Conservation (phyloP, 768 basidiomycete species). For the Leccinum sublutescens region DNA sequence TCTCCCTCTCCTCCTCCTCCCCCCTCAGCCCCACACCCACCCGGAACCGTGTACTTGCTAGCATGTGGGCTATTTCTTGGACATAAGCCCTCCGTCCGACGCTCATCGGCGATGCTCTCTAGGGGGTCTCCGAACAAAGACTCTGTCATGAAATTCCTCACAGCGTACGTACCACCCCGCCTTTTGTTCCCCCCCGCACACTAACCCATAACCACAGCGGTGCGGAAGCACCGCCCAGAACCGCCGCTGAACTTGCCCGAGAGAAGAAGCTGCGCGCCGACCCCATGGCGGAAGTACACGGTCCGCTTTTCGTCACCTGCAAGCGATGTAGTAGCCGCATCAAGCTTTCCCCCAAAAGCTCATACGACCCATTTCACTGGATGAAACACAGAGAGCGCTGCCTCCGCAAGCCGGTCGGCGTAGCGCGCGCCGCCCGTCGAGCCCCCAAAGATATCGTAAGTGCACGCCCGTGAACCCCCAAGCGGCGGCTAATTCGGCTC, state of each 20-base stretch:
- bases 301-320: slow-evolving; percentile 53
- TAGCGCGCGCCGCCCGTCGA: slow-evolving; percentile 14
- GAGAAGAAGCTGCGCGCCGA: slow-evolving; percentile 54
- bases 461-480: not conserved
- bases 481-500: slow-evolving; percentile 3
- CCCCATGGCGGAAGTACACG: slow-evolving; percentile 50
- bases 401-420: slow-evolving; percentile 41
- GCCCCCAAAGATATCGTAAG: slow-evolving; percentile 27
- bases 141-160: slow-evolving; percentile 19
- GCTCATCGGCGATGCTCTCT: slow-evolving; percentile 21
- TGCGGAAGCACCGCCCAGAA: slow-evolving; percentile 31
- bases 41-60: not conserved
- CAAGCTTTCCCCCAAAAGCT: slow-evolving; percentile 66
- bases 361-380: slow-evolving; percentile 69
- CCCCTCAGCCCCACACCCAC: not conserved
- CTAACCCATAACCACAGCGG: slow-evolving; percentile 22
- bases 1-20: slow-evolving; percentile 2
- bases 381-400: slow-evolving; percentile 60
- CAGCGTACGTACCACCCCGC: slow-evolving; percentile 19
- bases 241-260: slow-evolving; percentile 45
- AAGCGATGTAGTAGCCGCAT: slow-evolving; percentile 53
- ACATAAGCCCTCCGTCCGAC: not conserved
- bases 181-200: not conserved
- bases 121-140: slow-evolving; percentile 28
- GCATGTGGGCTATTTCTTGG: slow-evolving; percentile 23